A percentile compares a stretch with the other conserved stretches of the same genome.
phyloP scores from a whole-genome alignment of 2,329 filamentous ascomycete species.

The Penicillium sp. region DNA sequence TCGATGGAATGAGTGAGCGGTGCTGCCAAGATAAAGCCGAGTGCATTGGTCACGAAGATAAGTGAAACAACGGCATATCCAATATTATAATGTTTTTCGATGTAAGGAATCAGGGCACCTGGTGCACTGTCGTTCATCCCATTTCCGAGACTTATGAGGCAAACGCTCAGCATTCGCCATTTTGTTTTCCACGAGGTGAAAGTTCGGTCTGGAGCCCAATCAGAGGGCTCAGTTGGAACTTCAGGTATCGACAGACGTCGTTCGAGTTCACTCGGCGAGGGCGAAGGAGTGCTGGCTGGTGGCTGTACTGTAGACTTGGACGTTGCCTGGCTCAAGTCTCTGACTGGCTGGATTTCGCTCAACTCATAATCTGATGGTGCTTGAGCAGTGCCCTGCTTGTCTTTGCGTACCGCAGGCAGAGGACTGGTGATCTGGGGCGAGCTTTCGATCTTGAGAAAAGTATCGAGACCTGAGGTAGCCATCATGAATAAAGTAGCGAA shows the following conservation, averaged over 20 bases:
- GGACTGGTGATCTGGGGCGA: slow-evolving; percentile 37
- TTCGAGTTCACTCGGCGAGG: slow-evolving; percentile 15
- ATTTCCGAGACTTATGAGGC: slow-evolving; percentile 66
- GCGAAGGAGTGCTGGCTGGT: slow-evolving; percentile 3
- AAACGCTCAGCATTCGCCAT: slow-evolving; percentile 66
- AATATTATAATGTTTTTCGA: slow-evolving; percentile 74
- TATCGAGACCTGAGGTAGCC: slow-evolving; percentile 39
- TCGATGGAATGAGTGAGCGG: slow-evolving; percentile 68
- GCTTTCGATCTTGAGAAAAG: slow-evolving; percentile 47
- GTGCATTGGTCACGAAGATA: slow-evolving; percentile 76
- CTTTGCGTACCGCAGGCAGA: slow-evolving; percentile 37
- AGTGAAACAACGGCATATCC: slow-evolving; percentile 78
- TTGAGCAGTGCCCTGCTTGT: slow-evolving; percentile 25
- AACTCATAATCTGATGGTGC: slow-evolving; percentile 25
- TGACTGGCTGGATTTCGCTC: slow-evolving; percentile 17
- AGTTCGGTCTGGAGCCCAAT: slow-evolving; percentile 17
- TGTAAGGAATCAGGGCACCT: slow-evolving; percentile 78
- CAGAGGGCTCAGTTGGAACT: slow-evolving; percentile 5
- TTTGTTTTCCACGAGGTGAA: slow-evolving; percentile 57
- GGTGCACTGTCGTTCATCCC: slow-evolving; percentile 75
- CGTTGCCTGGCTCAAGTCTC: not conserved
- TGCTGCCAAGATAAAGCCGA: slow-evolving; percentile 75
- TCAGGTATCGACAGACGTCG: slow-evolving; percentile 9
- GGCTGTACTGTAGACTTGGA: not conserved
- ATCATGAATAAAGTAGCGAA: slow-evolving; percentile 22